Conservation (phyloP, 177 flowering plant genomes). For the Telopea speciosissima region DNA sequence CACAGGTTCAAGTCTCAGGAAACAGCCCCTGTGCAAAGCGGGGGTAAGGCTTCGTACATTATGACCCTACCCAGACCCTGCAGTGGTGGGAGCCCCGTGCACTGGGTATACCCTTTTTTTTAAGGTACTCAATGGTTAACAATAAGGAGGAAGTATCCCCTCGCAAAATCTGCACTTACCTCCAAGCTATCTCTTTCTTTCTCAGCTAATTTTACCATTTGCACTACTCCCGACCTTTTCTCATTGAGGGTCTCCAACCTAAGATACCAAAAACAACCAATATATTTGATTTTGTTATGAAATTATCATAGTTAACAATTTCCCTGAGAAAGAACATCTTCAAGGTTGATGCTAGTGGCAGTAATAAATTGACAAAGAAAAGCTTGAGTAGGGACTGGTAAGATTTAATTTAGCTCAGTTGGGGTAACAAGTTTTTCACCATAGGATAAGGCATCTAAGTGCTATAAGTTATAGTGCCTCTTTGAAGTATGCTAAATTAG, state of each 20-base stretch:
- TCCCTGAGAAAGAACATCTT: too few relatives aligned
- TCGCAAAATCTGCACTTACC: slow-evolving; percentile 32
- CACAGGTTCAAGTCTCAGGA: too few relatives aligned
- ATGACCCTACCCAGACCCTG: too few relatives aligned
- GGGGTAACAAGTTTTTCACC: neutral
- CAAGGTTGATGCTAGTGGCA: neutral
- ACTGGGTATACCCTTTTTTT: too few relatives aligned
- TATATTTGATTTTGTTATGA: neutral
- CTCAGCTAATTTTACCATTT: slow-evolving; percentile 96
- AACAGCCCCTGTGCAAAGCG: too few relatives aligned
- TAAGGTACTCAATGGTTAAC: neutral
- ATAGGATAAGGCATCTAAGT: neutral
- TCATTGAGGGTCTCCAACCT: slow-evolving; percentile 88
- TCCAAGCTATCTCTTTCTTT: slow-evolving; percentile 89
- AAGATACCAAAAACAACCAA: slow-evolving; percentile 8
- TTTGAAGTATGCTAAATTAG: neutral
- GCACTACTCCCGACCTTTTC: slow-evolving; percentile 85
- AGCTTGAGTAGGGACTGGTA: neutral
- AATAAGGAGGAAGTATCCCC: neutral
- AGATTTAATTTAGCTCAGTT: neutral
- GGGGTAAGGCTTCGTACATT: too few relatives aligned
- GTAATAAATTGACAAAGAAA: neutral
- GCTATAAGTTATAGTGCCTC: neutral
- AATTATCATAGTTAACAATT: too few relatives aligned
- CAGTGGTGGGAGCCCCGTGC: too few relatives aligned